Evolutionary conservation across 192 early-diverging fungal species (phyloP), one percentile per base, ranked within the genome.

Genomic region (Coemansia sp.): DNA sequence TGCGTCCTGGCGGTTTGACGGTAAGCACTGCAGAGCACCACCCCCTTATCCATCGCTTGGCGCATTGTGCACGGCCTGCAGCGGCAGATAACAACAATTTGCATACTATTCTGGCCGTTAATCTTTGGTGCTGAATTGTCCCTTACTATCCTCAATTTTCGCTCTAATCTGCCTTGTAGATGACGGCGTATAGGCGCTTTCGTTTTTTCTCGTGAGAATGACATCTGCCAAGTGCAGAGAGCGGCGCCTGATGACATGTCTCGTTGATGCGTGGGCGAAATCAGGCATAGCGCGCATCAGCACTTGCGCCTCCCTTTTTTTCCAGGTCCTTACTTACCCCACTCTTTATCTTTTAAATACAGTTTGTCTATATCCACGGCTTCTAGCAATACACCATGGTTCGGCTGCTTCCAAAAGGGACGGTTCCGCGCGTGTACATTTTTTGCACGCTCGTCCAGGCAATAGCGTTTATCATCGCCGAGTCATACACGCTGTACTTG

Each of bases 401-500:
- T 35, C 54, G 8, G 18, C 15, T 67, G 35, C 52, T 77, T 14
- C 64, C 64, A 17, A 70, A 60, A 42, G 61, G 60, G 52, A 36
- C 40, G n/a, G 54, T 71, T 9, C 52, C 74, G 17, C 69, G 60
- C 26, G 40, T 67, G 11, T 76, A 76, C 44, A 57, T 67, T 1
- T 4, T 60, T 12, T 48, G 64, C 8, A 65, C 66, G 37, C 26
- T 76, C 17, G 17, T 70, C 14, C 74, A 71, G 41, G 68, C 74
- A 11, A 34, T 61, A 5, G 67, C 59, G n/a, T 76, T 70, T 34
- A 67, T 76, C 22, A 52, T 76, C 14, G 63, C 64, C 46, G 74
- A 76, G 53, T 70, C 74, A 18, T 76, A 76, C 41, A 60, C 67
- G 9, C 15, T 76, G 64, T 70, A 67, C 18, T 52, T 70, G 15